Conservation (phyloP, 2,329 filamentous ascomycete species). For the Fusarium sp. region DNA sequence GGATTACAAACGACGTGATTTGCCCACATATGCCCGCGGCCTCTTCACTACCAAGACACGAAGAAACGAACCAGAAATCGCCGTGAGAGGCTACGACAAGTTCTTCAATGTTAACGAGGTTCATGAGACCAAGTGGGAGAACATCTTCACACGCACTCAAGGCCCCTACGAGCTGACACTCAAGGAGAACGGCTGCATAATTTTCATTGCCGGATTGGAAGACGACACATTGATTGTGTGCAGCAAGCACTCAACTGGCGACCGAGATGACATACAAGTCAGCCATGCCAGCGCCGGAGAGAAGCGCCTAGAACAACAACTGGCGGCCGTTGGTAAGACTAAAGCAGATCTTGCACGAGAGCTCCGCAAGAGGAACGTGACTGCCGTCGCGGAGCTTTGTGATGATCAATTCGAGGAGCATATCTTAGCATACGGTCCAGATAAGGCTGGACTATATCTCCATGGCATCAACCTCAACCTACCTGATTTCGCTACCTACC, state of each 20-base stretch:
- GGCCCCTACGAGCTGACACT: constrained; percentile 95
- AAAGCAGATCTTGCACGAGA: constrained; percentile 79
- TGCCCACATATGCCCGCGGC: constrained; percentile 92
- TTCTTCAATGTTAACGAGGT: constrained; percentile 97
- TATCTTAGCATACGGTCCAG: constrained; percentile 85
- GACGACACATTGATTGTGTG: constrained; percentile 93
- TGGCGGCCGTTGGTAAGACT: constrained; percentile 78
- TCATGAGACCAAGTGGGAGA: constrained; percentile 79
- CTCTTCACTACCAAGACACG: constrained; percentile 84
- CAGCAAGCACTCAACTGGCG: constrained; percentile 96
- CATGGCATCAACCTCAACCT: constrained; percentile 96
- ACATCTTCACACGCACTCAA: constrained; percentile 76
- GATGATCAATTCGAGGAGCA: constrained; percentile 98
- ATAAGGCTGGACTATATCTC: constrained; percentile 88
- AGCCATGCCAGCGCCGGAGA: constrained; percentile 90
- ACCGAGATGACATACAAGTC: constrained; percentile 71
- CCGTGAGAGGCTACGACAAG: constrained; percentile 93
- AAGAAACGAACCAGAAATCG: constrained; percentile 76
- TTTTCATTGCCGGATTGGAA: constrained; percentile 91
- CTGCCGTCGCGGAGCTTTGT: constrained; percentile 93
- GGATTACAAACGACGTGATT: constrained; percentile 88
- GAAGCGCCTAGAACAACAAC: constrained; percentile 80
- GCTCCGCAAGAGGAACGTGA: constrained; percentile 83
- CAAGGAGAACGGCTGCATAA: constrained; percentile 99
- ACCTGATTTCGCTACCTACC: constrained; percentile 89